These are phyloP conservation scores for Leccinum brunneo-olivaceum DNA, from an alignment of 1,284 basidiomycete species.

Conservation along the genomic window DNA sequence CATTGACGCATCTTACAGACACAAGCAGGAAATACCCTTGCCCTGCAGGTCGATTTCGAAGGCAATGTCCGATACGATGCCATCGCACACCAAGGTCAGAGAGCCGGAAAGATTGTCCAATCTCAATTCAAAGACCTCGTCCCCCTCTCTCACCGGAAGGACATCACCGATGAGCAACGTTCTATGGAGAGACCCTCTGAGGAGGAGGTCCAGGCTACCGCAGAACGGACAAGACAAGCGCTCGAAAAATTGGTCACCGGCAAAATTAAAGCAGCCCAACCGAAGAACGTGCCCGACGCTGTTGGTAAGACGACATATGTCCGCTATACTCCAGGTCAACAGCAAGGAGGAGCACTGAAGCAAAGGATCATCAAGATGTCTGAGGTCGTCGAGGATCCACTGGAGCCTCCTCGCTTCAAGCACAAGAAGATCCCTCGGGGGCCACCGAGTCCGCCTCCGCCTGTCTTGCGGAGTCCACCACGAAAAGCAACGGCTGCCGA, in stretches of 20 bases:
- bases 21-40: slow-evolving; percentile 86
- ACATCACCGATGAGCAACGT: slow-evolving; percentile 70
- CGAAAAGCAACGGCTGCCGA: slow-evolving; percentile 94
- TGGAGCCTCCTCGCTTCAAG: slow-evolving; percentile 96
- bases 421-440: slow-evolving; percentile 98
- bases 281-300: slow-evolving; percentile 77
- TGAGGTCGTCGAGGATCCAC: slow-evolving; percentile 92
- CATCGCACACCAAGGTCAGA: slow-evolving; percentile 92
- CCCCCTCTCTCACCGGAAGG: slow-evolving; percentile 85
- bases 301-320: slow-evolving; percentile 83
- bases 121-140: slow-evolving; percentile 98
- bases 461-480: slow-evolving; percentile 94
- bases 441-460: slow-evolving; percentile 92
- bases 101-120: slow-evolving; percentile 80
- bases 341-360: slow-evolving; percentile 67
- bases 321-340: slow-evolving; percentile 92
- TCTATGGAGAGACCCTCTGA: slow-evolving; percentile 89
- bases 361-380: slow-evolving; percentile 99
- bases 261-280: slow-evolving; percentile 96
- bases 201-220: slow-evolving; percentile 80
- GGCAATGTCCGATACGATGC: slow-evolving; percentile 97
- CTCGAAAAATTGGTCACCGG: slow-evolving; percentile 91
- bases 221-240: slow-evolving; percentile 86
- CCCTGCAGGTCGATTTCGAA: slow-evolving; percentile 93
- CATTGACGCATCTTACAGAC: slow-evolving; percentile 44